Evolutionary conservation across 768 basidiomycete genomes (phyloP), one percentile per base, ranked within the genome.

Genomic region (Epithele typhae): DNA sequence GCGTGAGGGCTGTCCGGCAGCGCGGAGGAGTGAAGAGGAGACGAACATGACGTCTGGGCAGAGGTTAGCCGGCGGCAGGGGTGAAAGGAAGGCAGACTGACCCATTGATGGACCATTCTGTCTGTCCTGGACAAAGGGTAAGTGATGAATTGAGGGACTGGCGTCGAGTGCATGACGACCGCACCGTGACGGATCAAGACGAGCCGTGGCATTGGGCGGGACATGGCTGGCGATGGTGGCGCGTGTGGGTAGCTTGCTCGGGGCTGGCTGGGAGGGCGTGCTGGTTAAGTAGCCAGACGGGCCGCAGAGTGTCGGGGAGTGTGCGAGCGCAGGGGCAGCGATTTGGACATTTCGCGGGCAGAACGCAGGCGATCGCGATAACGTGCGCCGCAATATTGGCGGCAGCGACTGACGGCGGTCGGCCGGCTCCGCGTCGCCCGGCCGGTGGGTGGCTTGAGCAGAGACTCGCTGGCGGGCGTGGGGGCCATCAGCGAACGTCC

Each of bases 71-170:
- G 47, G 57, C 25, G 42, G 18, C 5, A 32, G 24, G 47, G 35
- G 23, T 51, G 43, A 24, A 42, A 19, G 24, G 19, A 45, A 46
- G 21, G 41, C 35, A 12, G 42, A 65, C 78, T 63, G 46, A 84
- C 80, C 92, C 92, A 56, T 87, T 92, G 36, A 85, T 59, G 15
- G 89, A 90, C 92, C 93, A 97, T 63, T 94, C 93, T 1, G 94
- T 97, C 71, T 96, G 87, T 25, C 92, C 88, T 91, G 37, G 17
- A 22, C 7, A 7, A 17, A n/a, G 35, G 35, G 8, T 19, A 36
- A n/a, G 9, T 6, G n/a, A 9, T 8, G 35, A n/a, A 17, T 7
- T 30, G 14, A 30, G 7, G 9, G 18, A 19, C 8, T 8, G 9
- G 6, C 35, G 17, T 36, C 6, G 17, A 6, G 35, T 14, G 35